Base-by-base conservation (phyloP, 352 stramenopile genomes). In the Globisporangium iwayamae region DNA sequence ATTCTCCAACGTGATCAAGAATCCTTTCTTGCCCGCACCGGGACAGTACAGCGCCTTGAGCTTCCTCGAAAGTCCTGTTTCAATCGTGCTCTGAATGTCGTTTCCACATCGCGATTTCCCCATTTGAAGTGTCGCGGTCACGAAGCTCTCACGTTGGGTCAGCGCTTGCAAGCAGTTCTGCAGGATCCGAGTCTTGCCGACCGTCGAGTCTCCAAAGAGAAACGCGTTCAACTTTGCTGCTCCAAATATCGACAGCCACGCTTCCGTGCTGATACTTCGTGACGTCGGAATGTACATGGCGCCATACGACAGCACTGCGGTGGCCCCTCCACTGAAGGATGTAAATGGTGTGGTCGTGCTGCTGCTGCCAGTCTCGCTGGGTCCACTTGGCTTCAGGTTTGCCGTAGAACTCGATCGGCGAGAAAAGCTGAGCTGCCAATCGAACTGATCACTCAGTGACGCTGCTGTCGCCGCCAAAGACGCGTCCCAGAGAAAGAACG, bases 1-100 rank as follows among this genome's bases (percentile, higher is more conserved):
- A 56, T 90, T 88, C 30, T 90, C 81, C 54, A 90, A 54, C 1
- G 74, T 55, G 9, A 88, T 20, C n/a, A 88, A 36, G 5, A 85
- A 47, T 2, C 67, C 69, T 39, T 72, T 65, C 34, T 78, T 89
- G 0, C 80, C 83, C 2, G 78, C 71, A 4, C 68, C 67, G 39
- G 83, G 79, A 48, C 80, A 89, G 36, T 84, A 81, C 2, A 82
- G 63, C 30, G 75, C 76, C 71, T 81, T 83, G 52, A 90, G 68
- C 60, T 86, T 87, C 1, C 76, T 70, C 5, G 74, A 66, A 22
- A 87, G 68, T 2, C 72, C 69, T 36, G 65, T 66, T 58, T 86
- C 78, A 46, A 87, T 67, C 10, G 47, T 57, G 32, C 61, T 55
- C 32, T 86, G 69, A 38, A 89, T 75, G 30, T 78, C 70, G n/a